A percentile compares a stretch with the other conserved stretches of the same genome.
Conservation (phyloP, 371 early-diverging fungal genomes). For the Rhizopus arrhizus region DNA sequence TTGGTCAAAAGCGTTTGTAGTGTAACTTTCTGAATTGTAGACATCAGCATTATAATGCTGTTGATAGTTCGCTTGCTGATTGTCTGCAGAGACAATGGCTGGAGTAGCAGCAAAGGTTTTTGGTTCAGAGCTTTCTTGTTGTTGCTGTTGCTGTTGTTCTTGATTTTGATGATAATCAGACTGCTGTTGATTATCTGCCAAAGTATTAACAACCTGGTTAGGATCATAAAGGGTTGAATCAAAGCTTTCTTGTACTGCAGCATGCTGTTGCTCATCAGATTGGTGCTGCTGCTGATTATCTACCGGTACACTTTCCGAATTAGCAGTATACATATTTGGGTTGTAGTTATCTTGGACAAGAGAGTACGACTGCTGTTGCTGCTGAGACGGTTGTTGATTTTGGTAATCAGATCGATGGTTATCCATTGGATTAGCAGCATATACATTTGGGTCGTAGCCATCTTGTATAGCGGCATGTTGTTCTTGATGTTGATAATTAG, state of each 20-base stretch:
- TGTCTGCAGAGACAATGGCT: not conserved
- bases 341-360: not conserved
- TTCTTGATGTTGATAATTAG: not conserved
- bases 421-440: not conserved
- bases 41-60: not conserved
- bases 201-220: not conserved
- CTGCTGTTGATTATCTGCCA: too few species aligned
- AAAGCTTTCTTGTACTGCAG: not conserved
- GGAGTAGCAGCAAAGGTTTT: not conserved
- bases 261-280: not conserved
- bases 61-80: not conserved
- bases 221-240: not conserved
- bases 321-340: not conserved
- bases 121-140: not conserved
- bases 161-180: not conserved
- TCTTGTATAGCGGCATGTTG: not conserved
- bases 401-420: not conserved
- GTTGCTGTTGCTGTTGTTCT: not conserved
- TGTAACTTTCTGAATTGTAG: not conserved
- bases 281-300: constrained; percentile 4
- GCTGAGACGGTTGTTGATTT: too few species aligned
- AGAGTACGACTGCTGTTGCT: not conserved
- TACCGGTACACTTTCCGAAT: too few species aligned
- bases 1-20: not conserved
- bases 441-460: not conserved